Evolutionary conservation across 2,329 filamentous ascomycete species (phyloP).

Genomic region (Fusarium euwallaceae): DNA sequence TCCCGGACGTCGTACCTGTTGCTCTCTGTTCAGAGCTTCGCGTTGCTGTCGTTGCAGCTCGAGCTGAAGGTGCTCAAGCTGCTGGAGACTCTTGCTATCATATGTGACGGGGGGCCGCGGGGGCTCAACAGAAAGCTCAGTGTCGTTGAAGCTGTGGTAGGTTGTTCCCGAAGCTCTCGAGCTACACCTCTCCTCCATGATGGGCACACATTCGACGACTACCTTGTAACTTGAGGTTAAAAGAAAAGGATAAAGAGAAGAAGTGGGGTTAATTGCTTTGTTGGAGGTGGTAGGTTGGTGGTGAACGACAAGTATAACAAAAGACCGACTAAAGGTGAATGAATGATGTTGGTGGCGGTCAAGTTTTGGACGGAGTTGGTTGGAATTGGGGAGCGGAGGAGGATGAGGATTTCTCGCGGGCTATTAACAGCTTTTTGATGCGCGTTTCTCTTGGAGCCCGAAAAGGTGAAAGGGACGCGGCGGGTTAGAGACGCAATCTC

Average conservation of each 20-base stretch:
- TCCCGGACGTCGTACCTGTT: slow-evolving; percentile 46
- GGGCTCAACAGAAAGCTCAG: slow-evolving; percentile 62
- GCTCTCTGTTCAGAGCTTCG: slow-evolving; percentile 25
- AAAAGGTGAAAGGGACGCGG: slow-evolving; percentile 21
- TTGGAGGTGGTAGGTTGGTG: neutral
- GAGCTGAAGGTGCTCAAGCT: slow-evolving; percentile 40
- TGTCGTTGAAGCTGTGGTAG: slow-evolving; percentile 68
- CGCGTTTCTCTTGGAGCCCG: neutral
- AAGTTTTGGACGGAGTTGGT: slow-evolving; percentile 6
- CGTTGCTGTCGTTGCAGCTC: slow-evolving; percentile 39
- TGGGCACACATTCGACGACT: slow-evolving; percentile 40
- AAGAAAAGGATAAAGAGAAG: neutral
- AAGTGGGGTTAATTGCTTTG: slow-evolving; percentile 4
- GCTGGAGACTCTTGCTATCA: slow-evolving; percentile 36
- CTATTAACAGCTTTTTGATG: slow-evolving; percentile 21
- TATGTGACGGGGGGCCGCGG: slow-evolving; percentile 44
- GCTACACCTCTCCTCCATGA: slow-evolving; percentile 55
- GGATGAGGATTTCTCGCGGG: slow-evolving; percentile 24
- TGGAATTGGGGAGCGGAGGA: neutral
- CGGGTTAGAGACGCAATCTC: slow-evolving; percentile 35
- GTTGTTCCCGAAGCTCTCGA: slow-evolving; percentile 63
- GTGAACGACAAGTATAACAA: neutral
- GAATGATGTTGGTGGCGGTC: slow-evolving; percentile 13
- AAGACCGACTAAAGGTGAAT: slow-evolving; percentile 5
- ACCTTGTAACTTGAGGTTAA: neutral